Conservation (phyloP, 371 early-diverging fungal genomes). For the Mucor circinelloides region DNA sequence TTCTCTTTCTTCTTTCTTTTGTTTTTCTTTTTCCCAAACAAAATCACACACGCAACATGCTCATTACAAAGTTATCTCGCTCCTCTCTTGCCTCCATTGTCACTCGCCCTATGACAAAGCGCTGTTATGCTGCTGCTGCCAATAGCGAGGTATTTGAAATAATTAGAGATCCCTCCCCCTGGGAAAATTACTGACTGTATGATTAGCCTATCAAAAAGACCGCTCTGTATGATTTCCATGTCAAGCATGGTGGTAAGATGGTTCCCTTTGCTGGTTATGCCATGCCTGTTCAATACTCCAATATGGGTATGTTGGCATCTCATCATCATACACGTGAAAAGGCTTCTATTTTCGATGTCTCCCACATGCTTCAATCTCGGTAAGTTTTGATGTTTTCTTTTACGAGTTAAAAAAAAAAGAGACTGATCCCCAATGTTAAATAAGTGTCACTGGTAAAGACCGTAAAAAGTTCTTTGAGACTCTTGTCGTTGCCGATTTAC, state of each 20-base stretch:
- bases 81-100: conserved; percentile 20
- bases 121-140: conserved; percentile 38
- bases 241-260: conserved; percentile 92
- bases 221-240: conserved; percentile 90
- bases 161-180: not conserved
- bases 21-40: not conserved
- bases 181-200: not conserved
- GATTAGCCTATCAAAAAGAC: conserved; percentile 69
- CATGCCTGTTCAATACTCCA: conserved; percentile 93
- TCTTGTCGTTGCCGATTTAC: conserved; percentile 87
- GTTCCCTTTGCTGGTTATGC: conserved; percentile 96
- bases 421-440: not conserved
- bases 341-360: conserved; percentile 96
- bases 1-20: conserved; percentile 11
- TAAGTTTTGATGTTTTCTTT: too few species aligned
- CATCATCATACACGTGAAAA: conserved; percentile 90
- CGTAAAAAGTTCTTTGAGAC: conserved; percentile 86
- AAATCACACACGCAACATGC: conserved; percentile 2
- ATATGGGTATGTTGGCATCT: conserved; percentile 83
- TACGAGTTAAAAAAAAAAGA: not conserved
- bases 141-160: conserved; percentile 25
- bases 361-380: conserved; percentile 98
- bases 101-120: conserved; percentile 23
- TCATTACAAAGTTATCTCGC: conserved; percentile 20
- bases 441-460: conserved; percentile 88